Evolutionary conservation across 1,284 basidiomycete genomes (phyloP).

Genomic region (Lignosus rhinocerotis): DNA sequence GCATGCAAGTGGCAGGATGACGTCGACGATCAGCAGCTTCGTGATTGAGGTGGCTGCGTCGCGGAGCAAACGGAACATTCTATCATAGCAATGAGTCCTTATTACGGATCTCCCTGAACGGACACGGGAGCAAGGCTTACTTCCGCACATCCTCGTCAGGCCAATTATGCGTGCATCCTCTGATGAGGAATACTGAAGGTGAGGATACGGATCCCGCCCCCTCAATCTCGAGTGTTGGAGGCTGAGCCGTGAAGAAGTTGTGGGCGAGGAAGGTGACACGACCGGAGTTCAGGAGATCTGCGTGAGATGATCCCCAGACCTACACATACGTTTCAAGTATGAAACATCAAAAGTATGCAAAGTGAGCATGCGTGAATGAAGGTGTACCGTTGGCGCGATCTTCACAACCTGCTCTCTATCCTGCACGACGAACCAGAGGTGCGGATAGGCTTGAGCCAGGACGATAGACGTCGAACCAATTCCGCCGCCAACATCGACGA

Average conservation of each 20-base stretch:
- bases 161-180: slow-evolving; percentile 77
- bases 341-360: background rate
- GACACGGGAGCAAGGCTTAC: slow-evolving; percentile 11
- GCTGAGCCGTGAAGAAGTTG: slow-evolving; percentile 70
- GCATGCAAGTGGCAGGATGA: slow-evolving; percentile 14
- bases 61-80: slow-evolving; percentile 17
- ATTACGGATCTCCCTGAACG: slow-evolving; percentile 21
- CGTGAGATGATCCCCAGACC: slow-evolving; percentile 61
- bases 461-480: slow-evolving; percentile 69
- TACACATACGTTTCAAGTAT: slow-evolving; percentile 6
- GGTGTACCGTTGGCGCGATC: slow-evolving; percentile 55
- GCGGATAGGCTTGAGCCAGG: slow-evolving; percentile 55
- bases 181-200: slow-evolving; percentile 65
- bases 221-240: slow-evolving; percentile 26
- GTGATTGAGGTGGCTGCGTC: slow-evolving; percentile 9
- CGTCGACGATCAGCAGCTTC: slow-evolving; percentile 17
- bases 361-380: background rate
- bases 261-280: slow-evolving; percentile 65
- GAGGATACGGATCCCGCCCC: slow-evolving; percentile 6
- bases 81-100: slow-evolving; percentile 8
- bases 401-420: slow-evolving; percentile 63
- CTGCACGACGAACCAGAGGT: slow-evolving; percentile 65
- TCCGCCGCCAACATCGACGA: slow-evolving; percentile 77
- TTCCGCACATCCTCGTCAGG: slow-evolving; percentile 54
- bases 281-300: slow-evolving; percentile 58